Evolutionary conservation across 163 green algal species (phyloP), one percentile per base, ranked within the genome.

Genomic region (Chloromonas sp.): DNA sequence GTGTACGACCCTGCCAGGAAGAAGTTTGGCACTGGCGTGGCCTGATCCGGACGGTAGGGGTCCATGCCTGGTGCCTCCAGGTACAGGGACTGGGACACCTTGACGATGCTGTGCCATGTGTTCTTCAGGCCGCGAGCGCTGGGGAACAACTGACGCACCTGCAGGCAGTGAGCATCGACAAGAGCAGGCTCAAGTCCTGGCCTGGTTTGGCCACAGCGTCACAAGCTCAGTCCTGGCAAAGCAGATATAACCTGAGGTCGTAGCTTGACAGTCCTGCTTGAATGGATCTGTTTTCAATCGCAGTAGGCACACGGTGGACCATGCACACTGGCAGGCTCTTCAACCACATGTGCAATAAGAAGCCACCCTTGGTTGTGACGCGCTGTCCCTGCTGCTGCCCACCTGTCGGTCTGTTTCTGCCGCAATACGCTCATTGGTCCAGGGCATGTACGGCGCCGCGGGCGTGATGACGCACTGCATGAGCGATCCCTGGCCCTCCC

Each of bases 1-100:
- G 96, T 99, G 92, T 99, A 99, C 61, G 86, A 94, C 61, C 96
- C 96, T 0, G 96, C 93, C 82, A 99, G 88, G 93, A 98, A 99
- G 87, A 99, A 99, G 90, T 98, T 98, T 84, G 92, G 88, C 14
- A 99, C 88, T 0, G 95, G 95, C 1, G 96, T 99, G 58, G 84
- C 85, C 86, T 95, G 92, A 83, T 94, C 92, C 60, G 93, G 93
- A 5, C 92, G 87, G 86, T 83, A 96, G 1, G 81, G n/a, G 89
- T 98, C 94, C 92, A 95, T 91, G 79, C 92, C 92, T 14, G 94
- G 94, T 0, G 93, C 95, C 93, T 98, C 96, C 81, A 91, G 88
- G 92, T 99, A 99, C 86, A 99, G 87, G 58, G 90, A 96, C 91
- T 99, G 96, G 70, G 76, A 89, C 79, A 99, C 98, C 92, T 99